Evolutionary conservation across 2,329 filamentous ascomycete species (phyloP), one percentile per base, ranked within the genome.

Genomic region (Hymenoscyphus occultus): DNA sequence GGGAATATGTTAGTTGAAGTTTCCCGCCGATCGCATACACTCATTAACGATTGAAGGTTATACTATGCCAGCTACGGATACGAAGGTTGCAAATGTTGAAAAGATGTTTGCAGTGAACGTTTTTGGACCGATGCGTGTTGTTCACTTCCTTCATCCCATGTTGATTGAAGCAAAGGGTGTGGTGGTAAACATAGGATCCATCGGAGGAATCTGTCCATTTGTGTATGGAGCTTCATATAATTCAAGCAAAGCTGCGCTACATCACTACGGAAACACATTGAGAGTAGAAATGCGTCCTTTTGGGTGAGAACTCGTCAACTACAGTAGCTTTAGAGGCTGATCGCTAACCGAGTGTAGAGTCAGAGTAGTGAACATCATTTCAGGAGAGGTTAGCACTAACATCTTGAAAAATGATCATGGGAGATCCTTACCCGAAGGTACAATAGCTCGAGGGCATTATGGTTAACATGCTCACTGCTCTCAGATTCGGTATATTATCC

Each of bases 181-280:
- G 2, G 79, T 81, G 67, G 76, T 81, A 19, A 78, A 80, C 62
- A 74, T 80, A 65, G 79, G 79, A 56, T 80, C 78, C 22, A 63
- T 74, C 10, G 62, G 56, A 40, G 59, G 59, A 31, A 40, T 48
- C n/a, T 35, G 56, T 12, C 66, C 64, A 31, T 64, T 56, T 77
- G 82, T 88, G 0, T 91, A 91, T 56, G 92, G 63, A 42, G 31
- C 35, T 61, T 39, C 65, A 48, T 65, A 96, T 84, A 63, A 63
- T 51, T 62, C 67, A 22, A 60, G 48, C 39, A 68, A 68, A 63
- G 65, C 67, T 13, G 67, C 67, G 5, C 19, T 68, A 2, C 39
- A 65, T 31, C 39, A 57, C 10, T 61, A 65, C 39, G 45, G 42
- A 32, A 14, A 61, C 19, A 63, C 60, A 14, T 35, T 68, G n/a